phyloP scores from a whole-genome alignment of 495 filamentous ascomycete genomes.

The Terfezia boudieri region DNA sequence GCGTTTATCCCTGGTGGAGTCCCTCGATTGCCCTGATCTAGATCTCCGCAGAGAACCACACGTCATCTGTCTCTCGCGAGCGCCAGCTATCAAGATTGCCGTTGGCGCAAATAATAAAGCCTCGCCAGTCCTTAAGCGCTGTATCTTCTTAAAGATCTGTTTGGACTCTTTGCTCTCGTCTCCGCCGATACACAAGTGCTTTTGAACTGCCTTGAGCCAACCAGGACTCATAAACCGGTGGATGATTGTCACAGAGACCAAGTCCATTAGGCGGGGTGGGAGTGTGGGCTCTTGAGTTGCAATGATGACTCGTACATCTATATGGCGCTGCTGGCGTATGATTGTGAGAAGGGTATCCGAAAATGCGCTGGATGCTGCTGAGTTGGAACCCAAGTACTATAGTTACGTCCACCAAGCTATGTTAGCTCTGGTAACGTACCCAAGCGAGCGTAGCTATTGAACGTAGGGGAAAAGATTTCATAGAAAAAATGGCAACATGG shows the following conservation, averaged over 20 bases:
- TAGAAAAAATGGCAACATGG: neutral
- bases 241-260: slow-evolving; percentile 47
- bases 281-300: slow-evolving; percentile 64
- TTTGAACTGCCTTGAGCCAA: slow-evolving; percentile 35
- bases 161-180: neutral
- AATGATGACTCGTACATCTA: slow-evolving; percentile 41
- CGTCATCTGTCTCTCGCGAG: too few relatives aligned
- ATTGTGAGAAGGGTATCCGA: slow-evolving; percentile 38
- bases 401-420: too few relatives aligned
- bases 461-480: too few relatives aligned
- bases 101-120: slow-evolving; percentile 15
- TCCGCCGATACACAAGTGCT: slow-evolving; percentile 27
- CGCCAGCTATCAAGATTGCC: neutral
- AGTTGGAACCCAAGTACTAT: slow-evolving; percentile 28
- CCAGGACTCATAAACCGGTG: slow-evolving; percentile 50
- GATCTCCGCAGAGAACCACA: too few relatives aligned
- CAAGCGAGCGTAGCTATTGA: too few relatives aligned
- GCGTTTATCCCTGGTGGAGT: too few relatives aligned
- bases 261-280: slow-evolving; percentile 40
- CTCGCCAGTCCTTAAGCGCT: slow-evolving; percentile 10
- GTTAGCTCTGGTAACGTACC: too few relatives aligned
- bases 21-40: too few relatives aligned
- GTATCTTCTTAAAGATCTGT: slow-evolving; percentile 10
- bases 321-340: slow-evolving; percentile 49
- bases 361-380: slow-evolving; percentile 25